Base-by-base conservation (phyloP, 495 filamentous ascomycete genomes). In the Xylaria palmicola region DNA sequence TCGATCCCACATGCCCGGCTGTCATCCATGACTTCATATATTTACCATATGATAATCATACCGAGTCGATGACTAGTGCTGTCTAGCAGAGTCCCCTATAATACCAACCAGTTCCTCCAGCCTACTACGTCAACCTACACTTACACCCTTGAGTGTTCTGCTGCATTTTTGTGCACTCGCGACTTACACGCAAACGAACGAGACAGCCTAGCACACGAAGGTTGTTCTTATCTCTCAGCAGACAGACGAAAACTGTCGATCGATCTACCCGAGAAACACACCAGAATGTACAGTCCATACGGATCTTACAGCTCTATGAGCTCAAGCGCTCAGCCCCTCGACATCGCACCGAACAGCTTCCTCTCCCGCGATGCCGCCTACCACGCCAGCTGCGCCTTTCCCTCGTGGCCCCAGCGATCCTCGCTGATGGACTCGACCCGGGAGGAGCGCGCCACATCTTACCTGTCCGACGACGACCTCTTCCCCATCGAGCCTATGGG, bases 391-490 rank as follows among this genome's bases (percentile, higher is more conserved):
- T 80, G 78, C 72, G 79, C 79, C 19, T 81, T 77, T 64, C 79
- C 79, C n/a, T 81, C 79, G 44, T 81, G 79, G 79, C 79, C 79
- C 10, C 72, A 75, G 44, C 69, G 79, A 17, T 71, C 73, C 3
- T 77, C 76, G 9, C 72, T 81, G 50, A 73, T 65, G 62, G 76
- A 77, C 57, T 67, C 68, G 9, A 44, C 62, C n/a, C 61, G 64
- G 41, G 72, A 79, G 40, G 68, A 74, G 65, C 75, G 79, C 48
- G 75, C 75, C 17, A 70, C 76, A 1, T 79, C 77, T 6, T 81
- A 77, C 68, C 73, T 81, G 36, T 78, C 78, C 13, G 79, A 81
- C 68, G 79, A 81, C 69, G 79, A 81, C 65, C 72, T 80, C 15
- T 71, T 78, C 59, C 68, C 67, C 47, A 57, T 50, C 54, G 75